These are phyloP conservation scores for Arctostaphylos glauca DNA, from an alignment of 148 eudicot species.

Conservation along the genomic window DNA sequence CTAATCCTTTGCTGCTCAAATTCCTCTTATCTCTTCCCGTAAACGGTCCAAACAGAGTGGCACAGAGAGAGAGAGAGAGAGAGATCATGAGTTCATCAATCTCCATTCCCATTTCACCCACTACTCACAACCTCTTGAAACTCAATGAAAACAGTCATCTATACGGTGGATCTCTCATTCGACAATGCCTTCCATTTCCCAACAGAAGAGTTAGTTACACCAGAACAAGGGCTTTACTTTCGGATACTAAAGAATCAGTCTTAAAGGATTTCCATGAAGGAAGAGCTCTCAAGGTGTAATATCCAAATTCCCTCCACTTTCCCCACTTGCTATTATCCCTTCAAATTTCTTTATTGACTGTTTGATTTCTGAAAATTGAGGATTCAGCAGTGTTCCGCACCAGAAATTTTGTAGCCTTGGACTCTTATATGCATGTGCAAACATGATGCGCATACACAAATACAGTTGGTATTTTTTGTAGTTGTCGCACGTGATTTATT, in stretches of 20 bases:
- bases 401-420: background rate
- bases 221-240: constrained; percentile 50
- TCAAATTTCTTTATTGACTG: background rate
- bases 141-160: constrained; percentile 19
- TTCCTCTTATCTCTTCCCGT: constrained; percentile 22
- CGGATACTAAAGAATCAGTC: constrained; percentile 58
- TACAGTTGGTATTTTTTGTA: too few species aligned
- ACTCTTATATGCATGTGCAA: background rate
- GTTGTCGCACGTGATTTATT: too few species aligned
- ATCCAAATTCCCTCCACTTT: background rate
- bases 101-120: constrained; percentile 27
- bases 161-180: constrained; percentile 16
- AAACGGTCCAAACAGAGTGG: background rate
- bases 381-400: background rate
- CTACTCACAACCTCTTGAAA: constrained; percentile 25
- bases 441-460: too few species aligned
- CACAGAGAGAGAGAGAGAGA: constrained; percentile 8
- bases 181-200: constrained; percentile 22
- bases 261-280: constrained; percentile 55
- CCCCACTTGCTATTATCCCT: background rate
- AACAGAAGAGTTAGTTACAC: constrained; percentile 30
- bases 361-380: background rate
- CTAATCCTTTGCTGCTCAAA: too few species aligned
- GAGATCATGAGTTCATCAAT: constrained; percentile 36
- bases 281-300: constrained; percentile 66